These are phyloP conservation scores for Aspergillus nidulans DNA, from an alignment of 495 filamentous ascomycete genomes.

Conservation along the genomic window DNA sequence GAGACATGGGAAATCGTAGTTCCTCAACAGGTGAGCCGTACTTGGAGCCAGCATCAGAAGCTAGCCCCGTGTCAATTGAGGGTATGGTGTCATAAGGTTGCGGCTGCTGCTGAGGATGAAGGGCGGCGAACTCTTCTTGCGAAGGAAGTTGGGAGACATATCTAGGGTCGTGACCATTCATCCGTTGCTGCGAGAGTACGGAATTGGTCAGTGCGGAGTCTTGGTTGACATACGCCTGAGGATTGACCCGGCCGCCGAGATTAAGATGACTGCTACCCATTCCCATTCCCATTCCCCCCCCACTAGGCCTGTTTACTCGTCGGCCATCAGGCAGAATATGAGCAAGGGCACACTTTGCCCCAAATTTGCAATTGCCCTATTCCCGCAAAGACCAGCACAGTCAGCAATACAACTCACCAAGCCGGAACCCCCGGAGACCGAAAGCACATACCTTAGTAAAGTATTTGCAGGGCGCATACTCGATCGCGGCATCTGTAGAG, in stretches of 20 bases:
- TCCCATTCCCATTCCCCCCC: constrained; percentile 35
- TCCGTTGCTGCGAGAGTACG: constrained; percentile 67
- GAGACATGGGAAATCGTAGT: constrained; percentile 66
- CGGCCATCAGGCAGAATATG: constrained; percentile 93
- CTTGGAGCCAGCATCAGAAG: constrained; percentile 68
- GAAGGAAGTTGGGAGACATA: constrained; percentile 33
- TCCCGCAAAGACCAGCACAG: constrained; percentile 5
- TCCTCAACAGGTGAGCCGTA: constrained; percentile 90
- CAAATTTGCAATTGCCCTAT: constrained; percentile 98
- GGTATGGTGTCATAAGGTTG: constrained; percentile 54
- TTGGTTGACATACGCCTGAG: constrained; percentile 56
- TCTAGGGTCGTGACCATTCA: constrained; percentile 44
- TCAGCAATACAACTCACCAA: background rate
- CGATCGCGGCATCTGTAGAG: constrained; percentile 71
- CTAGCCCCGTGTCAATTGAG: constrained; percentile 75
- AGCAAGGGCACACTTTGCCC: constrained; percentile 91
- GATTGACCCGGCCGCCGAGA: constrained; percentile 68
- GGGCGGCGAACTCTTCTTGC: constrained; percentile 42
- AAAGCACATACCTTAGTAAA: constrained; percentile 75
- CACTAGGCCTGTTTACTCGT: constrained; percentile 67
- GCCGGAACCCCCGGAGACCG: no score
- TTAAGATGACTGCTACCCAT: constrained; percentile 54
- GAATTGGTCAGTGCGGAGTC: constrained; percentile 81
- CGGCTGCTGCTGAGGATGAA: constrained; percentile 41
- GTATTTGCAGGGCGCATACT: constrained; percentile 92